phyloP scores from a whole-genome alignment of 129 eudicot species.

The Mikania micrantha region DNA sequence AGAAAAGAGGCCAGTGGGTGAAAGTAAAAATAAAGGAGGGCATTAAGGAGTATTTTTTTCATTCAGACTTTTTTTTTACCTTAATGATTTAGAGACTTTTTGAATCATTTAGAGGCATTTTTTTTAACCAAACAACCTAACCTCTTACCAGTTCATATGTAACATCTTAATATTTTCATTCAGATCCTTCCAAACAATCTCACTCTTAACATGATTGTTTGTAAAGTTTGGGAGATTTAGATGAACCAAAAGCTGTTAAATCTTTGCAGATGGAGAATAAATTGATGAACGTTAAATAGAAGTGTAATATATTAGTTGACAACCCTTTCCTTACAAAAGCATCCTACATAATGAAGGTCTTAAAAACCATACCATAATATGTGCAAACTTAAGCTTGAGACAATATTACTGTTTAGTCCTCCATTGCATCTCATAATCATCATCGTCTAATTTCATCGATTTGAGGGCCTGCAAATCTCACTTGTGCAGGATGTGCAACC shows the following conservation, averaged over 20 bases:
- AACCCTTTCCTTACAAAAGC: constrained; percentile 8
- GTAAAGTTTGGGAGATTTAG: too few species aligned
- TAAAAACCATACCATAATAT: not conserved
- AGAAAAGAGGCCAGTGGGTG: too few species aligned
- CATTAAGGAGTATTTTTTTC: too few species aligned
- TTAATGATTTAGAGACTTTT: too few species aligned
- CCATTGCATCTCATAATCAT: not conserved
- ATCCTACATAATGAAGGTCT: not conserved
- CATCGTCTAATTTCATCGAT: constrained; percentile 38
- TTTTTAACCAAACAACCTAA: too few species aligned
- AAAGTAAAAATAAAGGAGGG: too few species aligned
- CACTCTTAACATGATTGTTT: too few species aligned
- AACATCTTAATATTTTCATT: too few species aligned
- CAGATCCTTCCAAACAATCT: too few species aligned
- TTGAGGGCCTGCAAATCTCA: constrained; percentile 87
- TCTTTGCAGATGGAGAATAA: not conserved
- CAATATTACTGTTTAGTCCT: not conserved
- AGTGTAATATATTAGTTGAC: not conserved
- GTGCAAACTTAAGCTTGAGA: constrained; percentile 14
- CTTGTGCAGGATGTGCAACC: constrained; percentile 63
- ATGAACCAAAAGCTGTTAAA: not conserved
- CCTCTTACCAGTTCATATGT: too few species aligned
- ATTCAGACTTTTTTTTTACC: too few species aligned
- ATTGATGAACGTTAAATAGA: not conserved
- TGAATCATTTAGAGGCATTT: too few species aligned